Conservation (phyloP, 306 rosid genomes). For the Cucurbita moschata region DNA sequence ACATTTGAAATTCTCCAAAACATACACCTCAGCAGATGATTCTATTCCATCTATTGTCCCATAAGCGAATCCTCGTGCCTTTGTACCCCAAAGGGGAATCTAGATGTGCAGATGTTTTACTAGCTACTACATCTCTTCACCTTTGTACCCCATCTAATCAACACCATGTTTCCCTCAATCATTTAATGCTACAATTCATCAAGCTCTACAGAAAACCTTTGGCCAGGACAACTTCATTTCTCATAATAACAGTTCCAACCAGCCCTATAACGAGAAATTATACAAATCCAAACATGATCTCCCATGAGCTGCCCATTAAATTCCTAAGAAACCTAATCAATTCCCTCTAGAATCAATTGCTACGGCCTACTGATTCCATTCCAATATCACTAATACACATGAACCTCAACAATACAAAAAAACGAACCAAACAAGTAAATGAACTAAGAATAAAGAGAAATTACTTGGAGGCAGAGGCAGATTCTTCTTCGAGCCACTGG, state of each 20-base stretch:
- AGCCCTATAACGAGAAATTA: background rate
- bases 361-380: background rate
- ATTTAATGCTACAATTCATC: background rate
- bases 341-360: background rate
- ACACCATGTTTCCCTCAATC: background rate
- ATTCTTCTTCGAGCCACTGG: slow-evolving; percentile 39
- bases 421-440: background rate
- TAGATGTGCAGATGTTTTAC: background rate
- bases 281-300: background rate
- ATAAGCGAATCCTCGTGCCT: background rate
- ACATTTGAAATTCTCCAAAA: background rate
- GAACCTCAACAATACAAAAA: background rate
- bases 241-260: background rate
- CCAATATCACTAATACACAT: background rate
- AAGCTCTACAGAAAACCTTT: background rate
- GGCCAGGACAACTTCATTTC: background rate
- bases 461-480: slow-evolving; percentile 26
- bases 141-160: background rate
- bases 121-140: background rate
- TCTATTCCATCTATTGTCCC: background rate
- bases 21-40: background rate
- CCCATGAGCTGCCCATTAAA: background rate
- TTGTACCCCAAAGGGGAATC: background rate
- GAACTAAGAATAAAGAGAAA: background rate
- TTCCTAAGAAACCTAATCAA: background rate